Conservation (phyloP, 1,284 basidiomycete species). For the Earliella scabrosa region DNA sequence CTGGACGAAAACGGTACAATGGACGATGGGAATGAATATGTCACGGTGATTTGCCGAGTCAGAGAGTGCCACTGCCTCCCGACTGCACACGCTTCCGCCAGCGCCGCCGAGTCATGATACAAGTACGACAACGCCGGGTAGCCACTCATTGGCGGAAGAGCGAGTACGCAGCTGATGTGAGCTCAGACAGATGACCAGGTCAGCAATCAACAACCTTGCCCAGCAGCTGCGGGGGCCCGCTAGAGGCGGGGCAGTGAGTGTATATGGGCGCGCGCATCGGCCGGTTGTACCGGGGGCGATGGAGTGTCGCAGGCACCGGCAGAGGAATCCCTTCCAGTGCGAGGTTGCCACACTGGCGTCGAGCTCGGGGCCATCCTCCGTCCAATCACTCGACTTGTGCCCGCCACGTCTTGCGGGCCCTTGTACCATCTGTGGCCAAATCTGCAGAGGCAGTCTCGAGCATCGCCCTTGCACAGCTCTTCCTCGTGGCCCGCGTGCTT, state of each 20-base stretch:
- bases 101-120: slow-evolving; percentile 22
- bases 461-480: slow-evolving; percentile 19
- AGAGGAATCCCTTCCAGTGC: background rate
- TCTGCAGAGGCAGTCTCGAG: background rate
- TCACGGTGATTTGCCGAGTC: slow-evolving; percentile 23
- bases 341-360: background rate
- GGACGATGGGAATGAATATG: slow-evolving; percentile 18
- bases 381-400: slow-evolving; percentile 1
- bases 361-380: slow-evolving; percentile 4
- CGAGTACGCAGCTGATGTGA: slow-evolving; percentile 17
- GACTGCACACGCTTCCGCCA: slow-evolving; percentile 7
- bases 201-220: slow-evolving; percentile 19
- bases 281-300: slow-evolving; percentile 8
- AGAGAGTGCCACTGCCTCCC: slow-evolving; percentile 14
- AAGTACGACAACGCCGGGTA: background rate
- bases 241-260: background rate
- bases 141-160: slow-evolving; percentile 11
- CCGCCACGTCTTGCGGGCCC: too few relatives aligned
- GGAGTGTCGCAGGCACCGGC: slow-evolving; percentile 5
- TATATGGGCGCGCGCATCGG: background rate
- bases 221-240: slow-evolving; percentile 11
- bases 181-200: slow-evolving; percentile 20
- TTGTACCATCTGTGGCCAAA: slow-evolving; percentile 3
- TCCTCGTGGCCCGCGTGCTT: slow-evolving; percentile 14
- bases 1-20: slow-evolving; percentile 18